These are phyloP conservation scores for Thyridium curvatum DNA, from an alignment of 2,329 filamentous ascomycete species.

Conservation along the genomic window DNA sequence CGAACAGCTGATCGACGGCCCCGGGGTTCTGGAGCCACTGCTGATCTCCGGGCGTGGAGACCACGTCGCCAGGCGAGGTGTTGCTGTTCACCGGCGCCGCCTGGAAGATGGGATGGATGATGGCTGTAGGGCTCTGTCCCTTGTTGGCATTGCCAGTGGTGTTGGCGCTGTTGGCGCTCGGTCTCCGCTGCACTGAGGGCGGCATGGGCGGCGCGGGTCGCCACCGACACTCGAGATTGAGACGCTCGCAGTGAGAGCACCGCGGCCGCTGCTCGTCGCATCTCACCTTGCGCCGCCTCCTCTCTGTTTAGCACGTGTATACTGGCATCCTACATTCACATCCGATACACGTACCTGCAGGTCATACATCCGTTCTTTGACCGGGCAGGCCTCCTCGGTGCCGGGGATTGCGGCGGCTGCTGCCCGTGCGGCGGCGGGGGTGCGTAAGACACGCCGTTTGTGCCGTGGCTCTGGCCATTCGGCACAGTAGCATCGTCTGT, in stretches of 20 bases:
- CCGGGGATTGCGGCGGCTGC: too few species aligned
- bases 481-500: too few species aligned
- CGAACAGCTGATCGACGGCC: slow-evolving; percentile 30
- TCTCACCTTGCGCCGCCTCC: slow-evolving; percentile 43
- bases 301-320: slow-evolving; percentile 2
- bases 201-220: slow-evolving; percentile 9
- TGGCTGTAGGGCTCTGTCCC: too few species aligned
- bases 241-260: slow-evolving; percentile 44
- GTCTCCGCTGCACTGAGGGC: neutral
- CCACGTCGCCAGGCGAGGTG: too few species aligned
- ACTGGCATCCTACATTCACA: neutral
- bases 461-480: too few species aligned
- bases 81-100: too few species aligned
- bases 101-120: too few species aligned
- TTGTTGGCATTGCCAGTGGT: too few species aligned
- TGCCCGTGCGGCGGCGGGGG: too few species aligned
- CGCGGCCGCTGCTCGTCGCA: slow-evolving; percentile 45
- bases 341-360: slow-evolving; percentile 33
- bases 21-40: slow-evolving; percentile 10
- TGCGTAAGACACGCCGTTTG: too few species aligned
- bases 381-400: slow-evolving; percentile 6
- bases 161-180: too few species aligned
- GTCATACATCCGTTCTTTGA: slow-evolving; percentile 36
- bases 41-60: too few species aligned
- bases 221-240: slow-evolving; percentile 46